phyloP scores from a whole-genome alignment of 1,284 basidiomycete genomes.

The Sparassis latifolia region DNA sequence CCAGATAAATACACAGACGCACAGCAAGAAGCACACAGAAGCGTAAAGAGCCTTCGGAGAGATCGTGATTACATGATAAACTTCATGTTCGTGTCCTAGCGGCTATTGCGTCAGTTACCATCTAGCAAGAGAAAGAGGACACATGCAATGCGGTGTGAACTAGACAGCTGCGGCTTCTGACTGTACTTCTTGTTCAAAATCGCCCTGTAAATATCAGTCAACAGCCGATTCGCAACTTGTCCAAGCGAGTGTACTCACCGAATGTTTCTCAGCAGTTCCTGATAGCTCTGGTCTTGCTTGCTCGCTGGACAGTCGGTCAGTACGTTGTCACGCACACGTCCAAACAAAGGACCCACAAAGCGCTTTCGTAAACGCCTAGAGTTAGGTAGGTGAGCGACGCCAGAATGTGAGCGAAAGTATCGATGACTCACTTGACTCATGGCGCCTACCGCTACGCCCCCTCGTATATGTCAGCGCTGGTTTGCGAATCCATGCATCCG shows the following conservation, averaged over 20 bases:
- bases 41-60: too few relatives aligned
- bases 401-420: background rate
- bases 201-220: conserved; percentile 23
- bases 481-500: conserved; percentile 92
- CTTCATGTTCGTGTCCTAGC: conserved; percentile 27
- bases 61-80: conserved; percentile 25
- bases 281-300: conserved; percentile 69
- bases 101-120: background rate
- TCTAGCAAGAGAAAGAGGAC: background rate
- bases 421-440: conserved; percentile 65
- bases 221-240: background rate
- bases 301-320: conserved; percentile 28
- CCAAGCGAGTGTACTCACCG: conserved; percentile 33
- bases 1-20: too few relatives aligned
- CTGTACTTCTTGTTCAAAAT: conserved; percentile 60
- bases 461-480: conserved; percentile 85
- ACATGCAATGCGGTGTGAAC: conserved; percentile 63
- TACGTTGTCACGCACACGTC: background rate
- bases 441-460: conserved; percentile 80
- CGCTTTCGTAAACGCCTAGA: conserved; percentile 63
- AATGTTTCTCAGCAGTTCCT: conserved; percentile 63
- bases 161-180: conserved; percentile 77
- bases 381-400: background rate
- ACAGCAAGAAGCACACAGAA: too few relatives aligned
- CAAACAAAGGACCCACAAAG: conserved; percentile 35